phyloP scores from a whole-genome alignment of 805 yeast genomes.

The Spathaspora passalidarum region DNA sequence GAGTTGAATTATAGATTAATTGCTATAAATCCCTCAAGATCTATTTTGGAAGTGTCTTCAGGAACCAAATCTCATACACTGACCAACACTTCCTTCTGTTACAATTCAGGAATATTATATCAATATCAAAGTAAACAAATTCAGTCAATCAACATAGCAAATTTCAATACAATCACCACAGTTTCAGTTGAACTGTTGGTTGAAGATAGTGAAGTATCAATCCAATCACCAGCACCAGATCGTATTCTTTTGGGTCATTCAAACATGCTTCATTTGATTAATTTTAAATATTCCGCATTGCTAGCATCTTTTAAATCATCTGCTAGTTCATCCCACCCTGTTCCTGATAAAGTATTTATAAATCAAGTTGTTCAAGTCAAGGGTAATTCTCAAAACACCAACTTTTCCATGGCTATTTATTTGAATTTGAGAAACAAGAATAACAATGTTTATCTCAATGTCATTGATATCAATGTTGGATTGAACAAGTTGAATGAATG shows the following conservation, averaged over 20 bases:
- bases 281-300: slow-evolving; percentile 42
- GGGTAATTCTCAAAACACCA: slow-evolving; percentile 42
- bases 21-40: slow-evolving; percentile 18
- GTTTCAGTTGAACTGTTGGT: slow-evolving; percentile 19
- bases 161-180: slow-evolving; percentile 18
- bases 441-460: slow-evolving; percentile 41
- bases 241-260: slow-evolving; percentile 44
- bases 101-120: slow-evolving; percentile 25
- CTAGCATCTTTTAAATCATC: slow-evolving; percentile 24
- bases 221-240: slow-evolving; percentile 41
- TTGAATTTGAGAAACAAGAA: slow-evolving; percentile 40
- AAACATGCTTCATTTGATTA: slow-evolving; percentile 41
- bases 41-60: slow-evolving; percentile 22
- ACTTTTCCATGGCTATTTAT: slow-evolving; percentile 40
- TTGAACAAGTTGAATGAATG: slow-evolving; percentile 66
- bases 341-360: slow-evolving; percentile 24
- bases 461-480: slow-evolving; percentile 58
- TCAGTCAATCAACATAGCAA: slow-evolving; percentile 20
- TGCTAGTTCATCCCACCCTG: slow-evolving; percentile 11
- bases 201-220: slow-evolving; percentile 20
- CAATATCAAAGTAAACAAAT: slow-evolving; percentile 19
- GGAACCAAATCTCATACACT: slow-evolving; percentile 2
- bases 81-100: slow-evolving; percentile 15
- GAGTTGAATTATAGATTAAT: slow-evolving; percentile 21
- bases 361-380: slow-evolving; percentile 31